Evolutionary conservation across 1,139 yeast genomes (phyloP).

Genomic region (Pichia sp.): DNA sequence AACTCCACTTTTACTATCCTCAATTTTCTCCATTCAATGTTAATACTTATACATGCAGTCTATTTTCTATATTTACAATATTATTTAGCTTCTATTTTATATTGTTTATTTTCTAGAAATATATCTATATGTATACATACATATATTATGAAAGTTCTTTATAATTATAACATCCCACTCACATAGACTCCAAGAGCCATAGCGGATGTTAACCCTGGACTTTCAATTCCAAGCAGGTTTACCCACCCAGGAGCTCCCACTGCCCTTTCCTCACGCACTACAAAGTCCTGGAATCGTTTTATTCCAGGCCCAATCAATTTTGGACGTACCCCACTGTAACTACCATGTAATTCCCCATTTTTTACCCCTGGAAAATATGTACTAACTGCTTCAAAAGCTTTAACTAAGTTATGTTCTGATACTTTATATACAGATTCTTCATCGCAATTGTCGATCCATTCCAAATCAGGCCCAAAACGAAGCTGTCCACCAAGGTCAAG

Average conservation of each 20-base stretch:
- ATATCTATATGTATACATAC: no score
- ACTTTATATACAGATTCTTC: constrained; percentile 26
- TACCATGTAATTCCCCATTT: constrained; percentile 32
- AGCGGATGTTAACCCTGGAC: constrained; percentile 81
- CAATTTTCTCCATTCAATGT: no score
- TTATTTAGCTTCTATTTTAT: no score
- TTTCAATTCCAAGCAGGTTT: constrained; percentile 76
- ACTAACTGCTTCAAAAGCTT: no score
- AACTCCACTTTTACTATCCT: no score
- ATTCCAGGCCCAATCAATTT: constrained; percentile 48
- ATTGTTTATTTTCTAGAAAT: no score
- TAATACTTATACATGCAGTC: no score
- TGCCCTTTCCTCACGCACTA: constrained; percentile 58
- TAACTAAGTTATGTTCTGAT: no score
- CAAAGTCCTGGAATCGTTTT: constrained; percentile 59
- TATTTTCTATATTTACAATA: no score
- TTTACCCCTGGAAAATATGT: no score
- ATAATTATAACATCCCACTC: no score
- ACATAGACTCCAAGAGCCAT: constrained; percentile 53
- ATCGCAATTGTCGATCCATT: constrained; percentile 58
- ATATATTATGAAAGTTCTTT: no score
- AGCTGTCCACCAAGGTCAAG: constrained; percentile 75
- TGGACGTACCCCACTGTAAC: constrained; percentile 81
- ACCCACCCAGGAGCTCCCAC: constrained; percentile 48
- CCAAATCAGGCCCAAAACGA: constrained; percentile 84